Evolutionary conservation across 257 asterid genomes (phyloP).

Genomic region (Primulina eburnea): DNA sequence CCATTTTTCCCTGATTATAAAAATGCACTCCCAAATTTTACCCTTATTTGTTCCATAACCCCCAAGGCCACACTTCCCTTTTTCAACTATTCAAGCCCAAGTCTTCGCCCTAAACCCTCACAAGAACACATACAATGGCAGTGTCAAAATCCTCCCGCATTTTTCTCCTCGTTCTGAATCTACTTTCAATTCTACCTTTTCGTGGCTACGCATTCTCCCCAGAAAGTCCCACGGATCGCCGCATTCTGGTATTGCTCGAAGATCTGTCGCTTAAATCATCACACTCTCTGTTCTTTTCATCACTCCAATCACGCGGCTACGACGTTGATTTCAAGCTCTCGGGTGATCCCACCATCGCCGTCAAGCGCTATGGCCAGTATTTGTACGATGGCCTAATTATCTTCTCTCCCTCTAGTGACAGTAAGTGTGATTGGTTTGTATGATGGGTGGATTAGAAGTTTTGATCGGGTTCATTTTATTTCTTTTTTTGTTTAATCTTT

Average conservation of each 20-base stretch:
- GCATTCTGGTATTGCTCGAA: slow-evolving; percentile 65
- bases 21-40: no score
- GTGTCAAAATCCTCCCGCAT: slow-evolving; percentile 24
- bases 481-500: neutral
- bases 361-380: slow-evolving; percentile 71
- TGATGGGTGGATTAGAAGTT: neutral
- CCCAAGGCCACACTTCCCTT: neutral
- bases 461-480: neutral
- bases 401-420: slow-evolving; percentile 58
- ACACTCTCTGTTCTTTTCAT: slow-evolving; percentile 62
- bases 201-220: slow-evolving; percentile 48
- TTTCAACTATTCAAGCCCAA: neutral
- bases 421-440: slow-evolving; percentile 33
- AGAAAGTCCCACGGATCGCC: slow-evolving; percentile 64
- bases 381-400: slow-evolving; percentile 71
- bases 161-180: slow-evolving; percentile 30
- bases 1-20: no score
- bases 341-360: slow-evolving; percentile 53
- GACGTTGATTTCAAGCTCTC: slow-evolving; percentile 78
- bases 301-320: slow-evolving; percentile 62
- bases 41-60: no score
- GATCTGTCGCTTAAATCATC: slow-evolving; percentile 71
- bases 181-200: slow-evolving; percentile 37
- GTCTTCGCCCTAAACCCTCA: slow-evolving; percentile 2
- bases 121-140: slow-evolving; percentile 27